Conservation (phyloP, 2,329 filamentous ascomycete genomes). For the Aspergillus ustus region DNA sequence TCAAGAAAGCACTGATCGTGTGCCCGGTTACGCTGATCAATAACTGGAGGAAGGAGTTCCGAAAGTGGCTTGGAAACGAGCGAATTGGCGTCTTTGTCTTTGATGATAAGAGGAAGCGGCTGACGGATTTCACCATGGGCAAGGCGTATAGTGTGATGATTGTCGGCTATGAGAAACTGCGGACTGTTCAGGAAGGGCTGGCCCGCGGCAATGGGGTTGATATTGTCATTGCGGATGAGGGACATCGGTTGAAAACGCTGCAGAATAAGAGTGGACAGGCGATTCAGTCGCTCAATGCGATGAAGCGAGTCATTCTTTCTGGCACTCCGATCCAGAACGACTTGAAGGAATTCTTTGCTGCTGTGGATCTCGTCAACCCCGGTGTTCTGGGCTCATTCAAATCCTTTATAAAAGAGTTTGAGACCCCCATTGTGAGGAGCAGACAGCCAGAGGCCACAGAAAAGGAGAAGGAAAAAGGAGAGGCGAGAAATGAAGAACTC, state of each 20-base stretch:
- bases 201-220: slow-evolving; percentile 67
- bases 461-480: slow-evolving; percentile 67
- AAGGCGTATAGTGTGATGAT: slow-evolving; percentile 73
- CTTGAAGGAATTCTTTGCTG: slow-evolving; percentile 68
- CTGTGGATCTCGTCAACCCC: slow-evolving; percentile 72
- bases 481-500: slow-evolving; percentile 65
- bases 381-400: slow-evolving; percentile 66
- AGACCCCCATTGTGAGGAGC: slow-evolving; percentile 66
- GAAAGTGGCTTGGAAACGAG: slow-evolving; percentile 74
- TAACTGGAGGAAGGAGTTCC: slow-evolving; percentile 75
- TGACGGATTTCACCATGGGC: slow-evolving; percentile 72
- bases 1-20: slow-evolving; percentile 73
- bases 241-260: slow-evolving; percentile 69
- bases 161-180: slow-evolving; percentile 73
- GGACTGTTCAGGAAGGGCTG: slow-evolving; percentile 67
- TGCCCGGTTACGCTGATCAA: slow-evolving; percentile 73
- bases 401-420: slow-evolving; percentile 67
- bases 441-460: slow-evolving; percentile 66
- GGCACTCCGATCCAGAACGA: slow-evolving; percentile 73
- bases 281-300: slow-evolving; percentile 66
- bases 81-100: slow-evolving; percentile 71
- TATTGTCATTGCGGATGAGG: slow-evolving; percentile 72
- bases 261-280: slow-evolving; percentile 71
- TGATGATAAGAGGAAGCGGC: slow-evolving; percentile 62
- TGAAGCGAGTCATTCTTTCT: slow-evolving; percentile 65